Percentiles rank a stretch among this genome's conserved stretches.
Evolutionary conservation across 352 stramenopile species (phyloP).

Genomic region (Blastocystis hominis): DNA sequence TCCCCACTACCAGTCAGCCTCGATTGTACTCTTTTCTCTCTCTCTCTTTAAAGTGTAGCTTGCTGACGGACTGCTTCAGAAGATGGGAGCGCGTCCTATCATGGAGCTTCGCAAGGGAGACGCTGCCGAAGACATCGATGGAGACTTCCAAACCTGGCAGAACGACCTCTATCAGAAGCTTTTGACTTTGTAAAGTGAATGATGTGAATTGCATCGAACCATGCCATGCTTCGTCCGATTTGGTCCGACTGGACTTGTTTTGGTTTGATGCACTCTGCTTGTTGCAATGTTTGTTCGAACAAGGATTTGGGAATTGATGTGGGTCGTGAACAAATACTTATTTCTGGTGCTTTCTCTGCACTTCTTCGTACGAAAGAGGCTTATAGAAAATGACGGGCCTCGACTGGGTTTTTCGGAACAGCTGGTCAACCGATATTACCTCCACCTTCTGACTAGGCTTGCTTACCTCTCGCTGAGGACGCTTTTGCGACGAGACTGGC

Average conservation of each 20-base stretch:
- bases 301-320: no score
- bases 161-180: not conserved
- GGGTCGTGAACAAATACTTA: no score
- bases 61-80: conserved; percentile 42
- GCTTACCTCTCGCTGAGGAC: not conserved
- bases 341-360: not conserved
- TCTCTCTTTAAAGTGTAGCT: not conserved
- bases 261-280: no score
- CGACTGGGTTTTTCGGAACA: conserved; percentile 26
- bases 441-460: not conserved
- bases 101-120: conserved; percentile 46
- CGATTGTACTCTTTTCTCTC: not conserved
- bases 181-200: not conserved
- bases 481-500: not conserved
- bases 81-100: conserved; percentile 39
- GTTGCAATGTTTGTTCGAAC: not conserved
- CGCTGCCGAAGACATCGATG: conserved; percentile 45
- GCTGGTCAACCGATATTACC: not conserved
- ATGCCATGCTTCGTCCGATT: conserved; percentile 30
- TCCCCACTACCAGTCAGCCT: conserved; percentile 36
- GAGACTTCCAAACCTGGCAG: conserved; percentile 29
- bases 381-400: conserved; percentile 45
- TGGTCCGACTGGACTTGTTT: not conserved
- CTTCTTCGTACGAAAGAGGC: conserved; percentile 6
- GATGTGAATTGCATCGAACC: not conserved